phyloP scores from a whole-genome alignment of 495 filamentous ascomycete species.

The Penicillium fimorum region DNA sequence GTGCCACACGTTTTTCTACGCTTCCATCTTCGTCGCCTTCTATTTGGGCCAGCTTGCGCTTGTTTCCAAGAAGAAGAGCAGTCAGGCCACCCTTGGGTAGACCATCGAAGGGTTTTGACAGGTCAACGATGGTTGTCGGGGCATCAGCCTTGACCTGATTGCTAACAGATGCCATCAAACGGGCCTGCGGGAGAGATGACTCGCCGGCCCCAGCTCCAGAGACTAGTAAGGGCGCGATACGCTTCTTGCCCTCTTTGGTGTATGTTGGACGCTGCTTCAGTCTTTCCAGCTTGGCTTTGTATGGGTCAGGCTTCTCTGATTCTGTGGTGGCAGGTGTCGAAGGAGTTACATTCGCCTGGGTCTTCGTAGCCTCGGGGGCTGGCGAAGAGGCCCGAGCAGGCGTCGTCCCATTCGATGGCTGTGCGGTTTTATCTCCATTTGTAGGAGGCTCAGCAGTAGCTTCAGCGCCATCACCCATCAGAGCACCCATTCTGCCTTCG shows the following conservation, averaged over 20 bases:
- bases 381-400: slow-evolving; percentile 39
- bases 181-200: slow-evolving; percentile 81
- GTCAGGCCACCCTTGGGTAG: slow-evolving; percentile 86
- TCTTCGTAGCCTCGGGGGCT: slow-evolving; percentile 35
- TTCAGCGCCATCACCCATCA: slow-evolving; percentile 79
- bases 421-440: slow-evolving; percentile 42
- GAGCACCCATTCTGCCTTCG: slow-evolving; percentile 91
- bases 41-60: slow-evolving; percentile 70
- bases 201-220: slow-evolving; percentile 79
- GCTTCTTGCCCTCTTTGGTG: slow-evolving; percentile 95
- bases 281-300: slow-evolving; percentile 67
- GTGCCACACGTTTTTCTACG: slow-evolving; percentile 59
- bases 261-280: slow-evolving; percentile 89
- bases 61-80: slow-evolving; percentile 85
- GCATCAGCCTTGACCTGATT: slow-evolving; percentile 62
- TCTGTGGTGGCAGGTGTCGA: slow-evolving; percentile 41
- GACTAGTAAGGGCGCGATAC: slow-evolving; percentile 87
- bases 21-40: slow-evolving; percentile 69
- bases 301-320: slow-evolving; percentile 57
- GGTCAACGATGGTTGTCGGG: slow-evolving; percentile 81
- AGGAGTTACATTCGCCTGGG: slow-evolving; percentile 41
- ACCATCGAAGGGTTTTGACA: slow-evolving; percentile 93
- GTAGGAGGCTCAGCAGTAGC: slow-evolving; percentile 31
- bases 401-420: slow-evolving; percentile 43
- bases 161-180: slow-evolving; percentile 69